Evolutionary conservation across 1,139 yeast species (phyloP).

Genomic region (Yamadazyma sp.): DNA sequence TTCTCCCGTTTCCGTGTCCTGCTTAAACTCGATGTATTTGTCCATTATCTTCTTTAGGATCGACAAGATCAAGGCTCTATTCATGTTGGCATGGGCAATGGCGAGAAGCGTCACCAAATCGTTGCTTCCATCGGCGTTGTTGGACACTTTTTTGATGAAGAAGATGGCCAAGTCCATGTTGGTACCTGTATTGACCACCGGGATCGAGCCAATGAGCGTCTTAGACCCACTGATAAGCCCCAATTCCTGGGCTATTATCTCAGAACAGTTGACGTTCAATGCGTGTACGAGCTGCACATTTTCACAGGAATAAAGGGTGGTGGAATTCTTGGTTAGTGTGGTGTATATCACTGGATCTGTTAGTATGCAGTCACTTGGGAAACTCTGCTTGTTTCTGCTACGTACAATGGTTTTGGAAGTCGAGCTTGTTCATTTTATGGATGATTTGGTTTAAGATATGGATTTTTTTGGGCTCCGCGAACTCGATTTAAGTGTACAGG

Average conservation of each 20-base stretch:
- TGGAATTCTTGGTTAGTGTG: slow-evolving; percentile 53
- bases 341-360: slow-evolving; percentile 37
- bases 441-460: too few species aligned
- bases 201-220: slow-evolving; percentile 46
- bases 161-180: slow-evolving; percentile 41
- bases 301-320: slow-evolving; percentile 57
- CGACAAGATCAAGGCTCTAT: slow-evolving; percentile 46
- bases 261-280: slow-evolving; percentile 50
- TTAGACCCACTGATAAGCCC: slow-evolving; percentile 52
- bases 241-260: slow-evolving; percentile 53
- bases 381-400: slow-evolving; percentile 7
- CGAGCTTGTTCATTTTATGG: slow-evolving; percentile 21
- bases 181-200: slow-evolving; percentile 27
- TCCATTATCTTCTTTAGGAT: slow-evolving; percentile 51
- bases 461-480: too few species aligned
- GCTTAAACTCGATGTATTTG: slow-evolving; percentile 45
- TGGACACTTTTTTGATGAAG: slow-evolving; percentile 48
- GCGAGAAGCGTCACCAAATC: slow-evolving; percentile 53
- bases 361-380: slow-evolving; percentile 10
- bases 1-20: slow-evolving; percentile 20
- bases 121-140: slow-evolving; percentile 44
- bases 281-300: slow-evolving; percentile 41
- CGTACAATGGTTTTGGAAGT: slow-evolving; percentile 35
- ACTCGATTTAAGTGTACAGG: not conserved
- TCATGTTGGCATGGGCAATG: slow-evolving; percentile 44